Conservation (phyloP, 345 rosid species). For the Camelina sativa region DNA sequence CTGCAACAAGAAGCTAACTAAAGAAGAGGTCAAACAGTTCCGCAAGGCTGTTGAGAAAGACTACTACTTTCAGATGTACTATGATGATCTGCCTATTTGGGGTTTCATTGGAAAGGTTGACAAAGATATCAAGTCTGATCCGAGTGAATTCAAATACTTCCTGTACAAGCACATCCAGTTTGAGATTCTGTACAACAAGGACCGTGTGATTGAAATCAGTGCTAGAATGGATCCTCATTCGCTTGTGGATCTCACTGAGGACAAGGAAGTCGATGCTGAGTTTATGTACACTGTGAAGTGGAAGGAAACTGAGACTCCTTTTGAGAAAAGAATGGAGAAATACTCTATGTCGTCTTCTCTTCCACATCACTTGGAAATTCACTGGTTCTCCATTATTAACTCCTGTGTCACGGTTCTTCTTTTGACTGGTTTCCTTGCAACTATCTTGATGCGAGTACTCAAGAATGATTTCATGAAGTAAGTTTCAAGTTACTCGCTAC, state of each 20-base stretch:
- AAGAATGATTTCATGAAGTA: constrained; percentile 95
- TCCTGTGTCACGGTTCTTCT: constrained; percentile 92
- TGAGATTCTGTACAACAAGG: constrained; percentile 74
- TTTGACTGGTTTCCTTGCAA: constrained; percentile 90
- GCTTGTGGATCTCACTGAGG: constrained; percentile 78
- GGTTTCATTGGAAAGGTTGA: constrained; percentile 88
- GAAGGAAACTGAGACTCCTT: constrained; percentile 85
- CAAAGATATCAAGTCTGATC: constrained; percentile 71
- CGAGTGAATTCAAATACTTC: constrained; percentile 65
- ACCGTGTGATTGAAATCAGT: constrained; percentile 75
- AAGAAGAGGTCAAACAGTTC: constrained; percentile 65
- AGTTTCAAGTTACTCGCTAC: constrained; percentile 38
- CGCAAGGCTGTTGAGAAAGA: constrained; percentile 72
- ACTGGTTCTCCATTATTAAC: constrained; percentile 95
- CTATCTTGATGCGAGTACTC: constrained; percentile 90
- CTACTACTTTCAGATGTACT: constrained; percentile 90
- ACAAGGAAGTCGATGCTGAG: constrained; percentile 75
- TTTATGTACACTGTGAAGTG: constrained; percentile 87
- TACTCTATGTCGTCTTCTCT: constrained; percentile 82
- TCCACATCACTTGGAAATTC: constrained; percentile 93
- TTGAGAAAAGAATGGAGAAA: constrained; percentile 91
- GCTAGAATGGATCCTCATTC: constrained; percentile 77
- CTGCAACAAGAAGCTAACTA: constrained; percentile 62
- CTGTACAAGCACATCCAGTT: constrained; percentile 83
- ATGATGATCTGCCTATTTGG: constrained; percentile 90